Evolutionary conservation across 176 grass and related monocot genomes (phyloP).

Genomic region (Lolium rigidum): DNA sequence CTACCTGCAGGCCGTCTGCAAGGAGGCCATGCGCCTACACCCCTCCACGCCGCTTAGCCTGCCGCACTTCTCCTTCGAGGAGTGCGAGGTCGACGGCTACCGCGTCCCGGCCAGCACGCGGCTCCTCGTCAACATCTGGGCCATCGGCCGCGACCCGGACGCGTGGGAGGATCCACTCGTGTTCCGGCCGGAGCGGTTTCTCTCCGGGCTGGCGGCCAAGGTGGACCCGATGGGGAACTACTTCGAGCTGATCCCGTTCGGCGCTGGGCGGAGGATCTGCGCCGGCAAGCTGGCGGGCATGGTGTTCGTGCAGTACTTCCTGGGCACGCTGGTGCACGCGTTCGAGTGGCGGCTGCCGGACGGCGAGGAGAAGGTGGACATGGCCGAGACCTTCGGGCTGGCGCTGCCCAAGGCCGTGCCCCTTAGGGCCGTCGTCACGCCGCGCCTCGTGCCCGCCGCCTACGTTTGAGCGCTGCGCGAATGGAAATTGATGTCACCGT

Average conservation of each 20-base stretch:
- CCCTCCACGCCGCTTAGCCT: constrained; percentile 81
- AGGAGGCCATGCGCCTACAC: constrained; percentile 78
- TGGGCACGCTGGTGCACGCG: constrained; percentile 65
- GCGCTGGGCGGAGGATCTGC: constrained; percentile 75
- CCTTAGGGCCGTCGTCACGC: constrained; percentile 54
- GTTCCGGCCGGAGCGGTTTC: constrained; percentile 82
- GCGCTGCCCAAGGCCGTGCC: constrained; percentile 72
- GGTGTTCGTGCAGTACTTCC: constrained; percentile 84
- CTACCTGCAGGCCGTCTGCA: constrained; percentile 79
- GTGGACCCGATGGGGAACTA: constrained; percentile 68
- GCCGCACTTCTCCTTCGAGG: constrained; percentile 81
- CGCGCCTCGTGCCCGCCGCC: constrained; percentile 36
- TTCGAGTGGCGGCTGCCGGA: constrained; percentile 72
- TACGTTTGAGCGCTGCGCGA: constrained; percentile 25
- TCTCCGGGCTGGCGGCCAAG: constrained; percentile 32
- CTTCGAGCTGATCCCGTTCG: constrained; percentile 92
- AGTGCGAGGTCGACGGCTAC: constrained; percentile 61
- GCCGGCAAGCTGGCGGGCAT: constrained; percentile 83
- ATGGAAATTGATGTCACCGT: background rate
- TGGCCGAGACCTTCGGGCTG: constrained; percentile 76
- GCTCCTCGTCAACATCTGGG: constrained; percentile 78
- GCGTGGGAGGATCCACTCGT: constrained; percentile 61
- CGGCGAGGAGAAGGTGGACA: constrained; percentile 61
- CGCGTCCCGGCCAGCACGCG: constrained; percentile 64
- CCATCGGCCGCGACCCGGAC: constrained; percentile 70